Conservation (phyloP, 148 eudicot species). For the Silene uniflora region DNA sequence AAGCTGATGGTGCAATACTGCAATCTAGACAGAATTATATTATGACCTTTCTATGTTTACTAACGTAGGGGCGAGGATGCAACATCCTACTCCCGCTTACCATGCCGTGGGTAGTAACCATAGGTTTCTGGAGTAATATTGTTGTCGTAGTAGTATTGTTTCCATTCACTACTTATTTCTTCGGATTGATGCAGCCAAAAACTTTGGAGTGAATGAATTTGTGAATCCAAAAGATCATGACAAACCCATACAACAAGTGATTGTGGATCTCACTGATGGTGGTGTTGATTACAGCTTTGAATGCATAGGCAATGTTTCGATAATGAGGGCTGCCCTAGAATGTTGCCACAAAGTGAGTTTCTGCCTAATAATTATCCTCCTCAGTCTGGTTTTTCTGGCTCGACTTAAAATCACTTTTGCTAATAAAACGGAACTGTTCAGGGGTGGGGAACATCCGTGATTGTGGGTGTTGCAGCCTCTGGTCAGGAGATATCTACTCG, state of each 20-base stretch:
- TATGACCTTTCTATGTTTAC: no score
- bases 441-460: conserved; percentile 99
- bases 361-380: not conserved
- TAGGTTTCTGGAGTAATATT: no score
- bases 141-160: no score
- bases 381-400: not conserved
- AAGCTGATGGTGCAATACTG: no score
- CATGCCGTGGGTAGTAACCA: no score
- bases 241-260: conserved; percentile 91
- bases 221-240: conserved; percentile 89
- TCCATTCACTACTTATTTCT: no score
- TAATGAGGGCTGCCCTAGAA: conserved; percentile 96
- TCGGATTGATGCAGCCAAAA: conserved; percentile 59
- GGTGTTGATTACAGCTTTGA: conserved; percentile 99
- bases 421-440: conserved; percentile 20
- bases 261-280: conserved; percentile 95
- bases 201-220: conserved; percentile 92
- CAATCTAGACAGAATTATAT: no score
- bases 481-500: conserved; percentile 98
- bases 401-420: not conserved
- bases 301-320: conserved; percentile 91
- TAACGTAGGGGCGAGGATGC: no score
- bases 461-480: conserved; percentile 97
- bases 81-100: no score
- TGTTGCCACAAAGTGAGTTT: conserved; percentile 89